Conservation (phyloP, 2,329 filamentous ascomycete species). For the Penicillium decumbens region DNA sequence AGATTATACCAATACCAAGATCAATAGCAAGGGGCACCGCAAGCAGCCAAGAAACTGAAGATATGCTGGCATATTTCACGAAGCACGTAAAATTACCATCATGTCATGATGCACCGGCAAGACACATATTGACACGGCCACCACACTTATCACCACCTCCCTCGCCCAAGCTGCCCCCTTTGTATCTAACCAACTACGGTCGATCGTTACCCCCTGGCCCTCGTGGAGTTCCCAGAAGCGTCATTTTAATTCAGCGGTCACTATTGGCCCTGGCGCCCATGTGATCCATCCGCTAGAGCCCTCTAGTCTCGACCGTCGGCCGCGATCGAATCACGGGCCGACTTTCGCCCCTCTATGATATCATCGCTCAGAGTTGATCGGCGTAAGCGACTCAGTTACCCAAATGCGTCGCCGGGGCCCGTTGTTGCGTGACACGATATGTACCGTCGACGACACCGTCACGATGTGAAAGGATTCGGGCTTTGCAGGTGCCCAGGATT, state of each 20-base stretch:
- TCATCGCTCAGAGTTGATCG: conserved; percentile 15
- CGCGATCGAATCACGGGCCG: conserved; percentile 17
- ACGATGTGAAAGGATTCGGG: not conserved
- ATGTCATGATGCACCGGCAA: conserved; percentile 12
- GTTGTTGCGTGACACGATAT: not conserved
- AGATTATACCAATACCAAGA: not conserved
- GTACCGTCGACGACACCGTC: not conserved
- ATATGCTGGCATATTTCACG: conserved; percentile 12
- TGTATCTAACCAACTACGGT: conserved; percentile 16
- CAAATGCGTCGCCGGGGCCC: not conserved
- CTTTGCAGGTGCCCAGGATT: not conserved
- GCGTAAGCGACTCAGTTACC: conserved; percentile 9
- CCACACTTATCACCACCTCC: conserved; percentile 7
- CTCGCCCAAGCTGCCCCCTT: conserved; percentile 24
- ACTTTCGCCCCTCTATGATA: conserved; percentile 15
- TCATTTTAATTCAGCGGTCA: conserved; percentile 23
- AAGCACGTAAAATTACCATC: conserved; percentile 3
- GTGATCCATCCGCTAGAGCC: conserved; percentile 12
- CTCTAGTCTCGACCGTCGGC: conserved; percentile 10
- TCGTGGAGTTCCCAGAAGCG: conserved; percentile 21
- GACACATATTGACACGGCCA: conserved; percentile 11
- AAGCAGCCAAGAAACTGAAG: conserved; percentile 17
- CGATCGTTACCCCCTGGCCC: conserved; percentile 17
- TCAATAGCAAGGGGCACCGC: conserved; percentile 17
- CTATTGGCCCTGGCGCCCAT: conserved; percentile 10